Percentiles rank a stretch among this genome's conserved stretches.
Evolutionary conservation across 2,329 filamentous ascomycete genomes (phyloP).

Genomic region (Drechslera avenae): DNA sequence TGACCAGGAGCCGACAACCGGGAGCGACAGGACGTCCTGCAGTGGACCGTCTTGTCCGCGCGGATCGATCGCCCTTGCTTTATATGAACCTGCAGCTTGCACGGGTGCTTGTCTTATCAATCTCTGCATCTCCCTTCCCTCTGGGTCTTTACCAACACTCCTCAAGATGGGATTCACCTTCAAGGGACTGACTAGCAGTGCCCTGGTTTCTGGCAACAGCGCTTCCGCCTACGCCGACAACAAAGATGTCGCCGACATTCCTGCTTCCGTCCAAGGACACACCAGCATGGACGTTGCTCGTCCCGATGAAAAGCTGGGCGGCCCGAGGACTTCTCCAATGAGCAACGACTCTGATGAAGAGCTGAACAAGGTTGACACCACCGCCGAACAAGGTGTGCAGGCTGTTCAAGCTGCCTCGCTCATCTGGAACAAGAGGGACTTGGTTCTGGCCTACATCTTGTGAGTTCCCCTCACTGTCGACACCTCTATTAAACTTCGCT

Average conservation of each 20-base stretch:
- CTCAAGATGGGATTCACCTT: slow-evolving; percentile 40
- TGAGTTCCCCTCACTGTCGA: slow-evolving; percentile 13
- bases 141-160: slow-evolving; percentile 3
- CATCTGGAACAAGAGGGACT: slow-evolving; percentile 35
- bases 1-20: slow-evolving; percentile 19
- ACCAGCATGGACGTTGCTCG: slow-evolving; percentile 33
- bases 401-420: slow-evolving; percentile 35
- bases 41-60: slow-evolving; percentile 9
- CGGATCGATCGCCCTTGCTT: slow-evolving; percentile 15
- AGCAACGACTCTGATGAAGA: slow-evolving; percentile 34
- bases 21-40: slow-evolving; percentile 11
- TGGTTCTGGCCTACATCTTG: slow-evolving; percentile 38
- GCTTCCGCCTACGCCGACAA: slow-evolving; percentile 20
- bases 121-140: slow-evolving; percentile 18
- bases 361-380: slow-evolving; percentile 40
- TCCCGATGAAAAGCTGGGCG: slow-evolving; percentile 37
- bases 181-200: slow-evolving; percentile 37
- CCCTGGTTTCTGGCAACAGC: slow-evolving; percentile 29
- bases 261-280: slow-evolving; percentile 34
- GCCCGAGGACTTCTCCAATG: slow-evolving; percentile 18
- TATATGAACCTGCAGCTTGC: slow-evolving; percentile 28
- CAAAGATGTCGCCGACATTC: slow-evolving; percentile 36
- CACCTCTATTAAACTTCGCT: slow-evolving; percentile 2
- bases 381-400: slow-evolving; percentile 38
- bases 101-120: slow-evolving; percentile 35